These are phyloP conservation scores for Tulasnella sp. DNA, from an alignment of 768 basidiomycete genomes.

Conservation along the genomic window DNA sequence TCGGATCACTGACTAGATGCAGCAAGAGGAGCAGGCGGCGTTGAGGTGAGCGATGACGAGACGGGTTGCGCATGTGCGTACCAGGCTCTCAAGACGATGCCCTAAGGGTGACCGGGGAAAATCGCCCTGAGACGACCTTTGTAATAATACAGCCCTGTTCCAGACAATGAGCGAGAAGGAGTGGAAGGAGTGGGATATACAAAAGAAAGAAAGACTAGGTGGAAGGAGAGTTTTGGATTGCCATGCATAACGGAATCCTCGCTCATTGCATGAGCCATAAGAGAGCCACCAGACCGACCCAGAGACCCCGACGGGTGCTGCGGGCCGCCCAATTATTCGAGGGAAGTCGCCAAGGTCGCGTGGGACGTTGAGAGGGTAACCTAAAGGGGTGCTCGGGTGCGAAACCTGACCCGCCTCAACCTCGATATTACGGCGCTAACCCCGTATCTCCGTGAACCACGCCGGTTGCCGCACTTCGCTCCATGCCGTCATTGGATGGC, in stretches of 20 bases:
- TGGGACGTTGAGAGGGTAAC: not conserved
- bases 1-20: not conserved
- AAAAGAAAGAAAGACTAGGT: not conserved
- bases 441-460: not conserved
- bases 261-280: not conserved
- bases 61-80: not conserved
- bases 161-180: not conserved
- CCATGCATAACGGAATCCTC: not conserved
- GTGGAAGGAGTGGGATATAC: not conserved
- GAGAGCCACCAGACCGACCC: not conserved
- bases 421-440: not conserved
- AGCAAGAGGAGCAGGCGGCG: not conserved
- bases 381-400: not conserved
- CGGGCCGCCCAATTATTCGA: not conserved
- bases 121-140: not conserved
- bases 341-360: not conserved
- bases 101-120: not conserved
- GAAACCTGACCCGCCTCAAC: not conserved
- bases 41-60: not conserved
- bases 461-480: not conserved
- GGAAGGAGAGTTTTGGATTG: not conserved
- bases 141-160: not conserved
- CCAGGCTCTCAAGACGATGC: not conserved
- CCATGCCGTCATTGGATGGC: not conserved
- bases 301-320: not conserved